Conservation (phyloP, 805 yeast species). For the Pichia eremophila region DNA sequence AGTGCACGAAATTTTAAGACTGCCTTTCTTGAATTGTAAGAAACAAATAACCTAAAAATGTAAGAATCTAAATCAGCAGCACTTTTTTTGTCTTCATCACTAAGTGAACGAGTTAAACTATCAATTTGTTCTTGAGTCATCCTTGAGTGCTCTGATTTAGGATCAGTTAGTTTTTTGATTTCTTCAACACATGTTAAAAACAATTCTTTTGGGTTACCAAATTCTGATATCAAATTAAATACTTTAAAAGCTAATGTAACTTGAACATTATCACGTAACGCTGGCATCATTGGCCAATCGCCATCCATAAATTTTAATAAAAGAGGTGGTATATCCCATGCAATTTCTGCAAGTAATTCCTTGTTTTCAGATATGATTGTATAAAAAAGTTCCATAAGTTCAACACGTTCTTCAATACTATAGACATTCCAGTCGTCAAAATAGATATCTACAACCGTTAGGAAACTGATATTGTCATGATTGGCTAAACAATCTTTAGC, state of each 20-base stretch:
- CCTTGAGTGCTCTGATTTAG: neutral
- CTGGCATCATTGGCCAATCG: slow-evolving; percentile 24
- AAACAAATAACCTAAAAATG: neutral
- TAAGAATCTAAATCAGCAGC: neutral
- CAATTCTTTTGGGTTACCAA: slow-evolving; percentile 77
- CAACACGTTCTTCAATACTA: slow-evolving; percentile 38
- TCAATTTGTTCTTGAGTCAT: neutral
- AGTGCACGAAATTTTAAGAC: slow-evolving; percentile 46
- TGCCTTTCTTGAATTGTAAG: neutral
- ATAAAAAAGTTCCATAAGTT: slow-evolving; percentile 37
- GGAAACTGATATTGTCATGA: slow-evolving; percentile 57
- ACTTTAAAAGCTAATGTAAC: slow-evolving; percentile 31
- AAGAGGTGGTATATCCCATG: slow-evolving; percentile 85
- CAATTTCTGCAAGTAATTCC: slow-evolving; percentile 54
- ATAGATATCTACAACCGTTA: slow-evolving; percentile 62
- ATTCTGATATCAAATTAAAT: slow-evolving; percentile 53
- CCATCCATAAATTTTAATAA: slow-evolving; percentile 44
- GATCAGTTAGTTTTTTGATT: slow-evolving; percentile 29
- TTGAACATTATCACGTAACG: slow-evolving; percentile 32
- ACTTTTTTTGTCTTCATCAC: neutral
- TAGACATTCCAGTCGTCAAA: slow-evolving; percentile 39
- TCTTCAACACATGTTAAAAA: slow-evolving; percentile 64
- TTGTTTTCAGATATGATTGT: slow-evolving; percentile 36
- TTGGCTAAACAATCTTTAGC: slow-evolving; percentile 29
- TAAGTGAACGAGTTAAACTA: neutral